phyloP scores from a whole-genome alignment of 345 rosid genomes.

The Populus deltoides region DNA sequence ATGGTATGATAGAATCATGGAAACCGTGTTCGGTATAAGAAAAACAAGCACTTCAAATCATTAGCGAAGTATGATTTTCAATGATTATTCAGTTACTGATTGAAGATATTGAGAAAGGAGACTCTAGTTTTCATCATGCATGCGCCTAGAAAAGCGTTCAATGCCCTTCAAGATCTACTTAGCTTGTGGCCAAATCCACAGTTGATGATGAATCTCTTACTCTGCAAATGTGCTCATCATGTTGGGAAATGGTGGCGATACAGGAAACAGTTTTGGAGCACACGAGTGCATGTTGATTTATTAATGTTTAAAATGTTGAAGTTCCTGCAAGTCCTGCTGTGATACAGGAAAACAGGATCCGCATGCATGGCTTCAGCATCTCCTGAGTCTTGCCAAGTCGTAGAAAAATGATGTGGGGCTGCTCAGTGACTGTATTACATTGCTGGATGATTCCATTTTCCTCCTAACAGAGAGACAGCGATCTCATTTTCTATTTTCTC shows the following conservation, averaged over 20 bases:
- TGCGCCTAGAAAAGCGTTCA: conserved; percentile 28
- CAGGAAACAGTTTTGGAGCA: not conserved
- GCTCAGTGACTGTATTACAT: no score
- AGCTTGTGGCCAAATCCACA: not conserved
- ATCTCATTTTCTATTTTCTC: no score
- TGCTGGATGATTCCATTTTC: no score
- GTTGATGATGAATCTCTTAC: not conserved
- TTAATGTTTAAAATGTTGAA: not conserved
- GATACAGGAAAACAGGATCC: not conserved
- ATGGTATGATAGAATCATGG: not conserved
- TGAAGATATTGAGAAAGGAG: conserved; percentile 39
- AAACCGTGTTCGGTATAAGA: no score
- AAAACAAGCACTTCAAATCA: not conserved
- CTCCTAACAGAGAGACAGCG: no score
- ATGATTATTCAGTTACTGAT: not conserved
- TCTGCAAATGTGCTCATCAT: not conserved
- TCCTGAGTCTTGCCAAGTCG: no score
- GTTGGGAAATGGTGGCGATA: not conserved
- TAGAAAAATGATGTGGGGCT: no score
- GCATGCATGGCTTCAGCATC: not conserved
- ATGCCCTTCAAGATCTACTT: not conserved
- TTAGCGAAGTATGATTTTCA: not conserved
- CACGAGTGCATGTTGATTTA: not conserved
- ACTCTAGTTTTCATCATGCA: conserved; percentile 42
- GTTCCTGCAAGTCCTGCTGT: not conserved